A percentile compares a stretch with the other conserved stretches of the same genome.
These are phyloP conservation scores for Pharus latifolius DNA, from an alignment of 176 grass and related monocot genomes.

Conservation along the genomic window DNA sequence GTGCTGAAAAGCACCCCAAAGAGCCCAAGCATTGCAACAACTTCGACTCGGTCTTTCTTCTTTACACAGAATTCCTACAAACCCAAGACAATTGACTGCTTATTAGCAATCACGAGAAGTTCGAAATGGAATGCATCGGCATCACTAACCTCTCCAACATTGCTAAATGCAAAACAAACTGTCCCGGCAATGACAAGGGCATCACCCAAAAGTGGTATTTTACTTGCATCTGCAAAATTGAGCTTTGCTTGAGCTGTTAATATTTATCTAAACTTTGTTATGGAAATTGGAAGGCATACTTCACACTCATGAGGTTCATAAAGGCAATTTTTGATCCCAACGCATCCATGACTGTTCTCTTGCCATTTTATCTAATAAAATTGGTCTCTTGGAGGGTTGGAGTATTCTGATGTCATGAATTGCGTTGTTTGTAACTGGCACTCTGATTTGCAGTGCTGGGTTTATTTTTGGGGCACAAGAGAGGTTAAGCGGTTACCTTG, in stretches of 20 bases:
- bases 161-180: constrained; percentile 63
- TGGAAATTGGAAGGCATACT: background rate
- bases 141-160: constrained; percentile 54
- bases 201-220: constrained; percentile 60
- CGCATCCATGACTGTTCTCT: background rate
- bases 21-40: constrained; percentile 58
- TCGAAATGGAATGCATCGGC: background rate
- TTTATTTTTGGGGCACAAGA: background rate
- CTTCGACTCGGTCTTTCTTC: constrained; percentile 65
- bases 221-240: constrained; percentile 26
- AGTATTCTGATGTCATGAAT: background rate
- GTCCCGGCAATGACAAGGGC: constrained; percentile 60
- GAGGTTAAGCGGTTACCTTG: constrained; percentile 7
- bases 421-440: background rate
- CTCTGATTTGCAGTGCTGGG: background rate
- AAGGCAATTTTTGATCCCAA: background rate
- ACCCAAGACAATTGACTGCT: background rate
- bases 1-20: constrained; percentile 48
- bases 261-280: background rate
- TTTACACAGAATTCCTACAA: constrained; percentile 73
- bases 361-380: background rate
- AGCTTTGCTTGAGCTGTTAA: background rate
- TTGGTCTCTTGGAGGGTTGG: background rate
- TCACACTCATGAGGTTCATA: background rate
- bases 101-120: background rate